A percentile compares a stretch with the other conserved stretches of the same genome.
phyloP scores from a whole-genome alignment of 2,329 filamentous ascomycete genomes.

The Botryotinia convoluta region DNA sequence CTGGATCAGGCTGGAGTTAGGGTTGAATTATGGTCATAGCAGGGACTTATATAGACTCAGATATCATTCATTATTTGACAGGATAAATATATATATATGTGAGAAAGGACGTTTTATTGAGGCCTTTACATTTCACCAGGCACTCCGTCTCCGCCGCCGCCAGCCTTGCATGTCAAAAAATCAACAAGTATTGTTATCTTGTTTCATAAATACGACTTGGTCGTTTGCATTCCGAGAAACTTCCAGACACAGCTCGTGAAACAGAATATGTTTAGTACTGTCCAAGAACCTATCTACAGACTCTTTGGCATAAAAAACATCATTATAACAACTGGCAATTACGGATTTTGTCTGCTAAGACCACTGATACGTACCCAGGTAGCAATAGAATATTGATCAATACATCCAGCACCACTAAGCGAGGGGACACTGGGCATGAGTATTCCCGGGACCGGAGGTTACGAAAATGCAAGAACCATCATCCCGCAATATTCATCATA shows the following conservation, averaged over 20 bases:
- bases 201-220: too few relatives aligned
- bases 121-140: neutral
- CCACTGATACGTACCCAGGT: neutral
- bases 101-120: neutral
- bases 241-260: neutral
- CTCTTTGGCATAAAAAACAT: neutral
- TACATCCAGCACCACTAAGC: neutral
- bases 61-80: neutral
- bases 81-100: too few relatives aligned
- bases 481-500: neutral
- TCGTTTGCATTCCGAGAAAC: neutral
- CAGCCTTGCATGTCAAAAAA: too few relatives aligned
- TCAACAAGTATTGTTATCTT: too few relatives aligned
- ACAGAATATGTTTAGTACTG: neutral
- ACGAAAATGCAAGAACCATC: neutral
- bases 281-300: neutral
- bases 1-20: neutral
- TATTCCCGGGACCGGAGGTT: neutral
- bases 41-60: neutral
- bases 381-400: neutral
- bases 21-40: neutral
- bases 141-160: too few relatives aligned
- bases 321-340: neutral
- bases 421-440: neutral
- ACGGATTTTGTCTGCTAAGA: neutral